Base-by-base conservation (phyloP, 2,329 filamentous ascomycete species). In the Sporothrix variecibatus region DNA sequence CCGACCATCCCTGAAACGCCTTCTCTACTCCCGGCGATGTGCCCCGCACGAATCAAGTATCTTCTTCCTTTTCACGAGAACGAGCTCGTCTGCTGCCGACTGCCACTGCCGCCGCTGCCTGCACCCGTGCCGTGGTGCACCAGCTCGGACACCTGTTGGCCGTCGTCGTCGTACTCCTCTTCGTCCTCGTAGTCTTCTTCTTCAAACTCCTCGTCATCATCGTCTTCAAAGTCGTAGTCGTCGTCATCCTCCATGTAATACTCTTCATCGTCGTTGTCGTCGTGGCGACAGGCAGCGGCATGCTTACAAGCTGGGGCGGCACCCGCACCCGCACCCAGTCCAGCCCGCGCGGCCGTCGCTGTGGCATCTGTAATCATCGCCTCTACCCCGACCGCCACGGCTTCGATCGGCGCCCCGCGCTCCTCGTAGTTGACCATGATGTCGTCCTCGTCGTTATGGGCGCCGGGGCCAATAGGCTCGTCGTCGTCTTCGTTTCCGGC, bases 391-490 rank as follows among this genome's bases (percentile, higher is more conserved):
- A 49, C 65, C 9, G 64, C 78, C 26, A 80, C 79, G 9, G 79
- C 78, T 15, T 78, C 75, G 26, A 78, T 79, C 1, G 79, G 78
- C 40, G 62, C 64, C 2, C 77, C 77, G 1, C 80, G 79, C 49
- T 80, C 78, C 6, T 80, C 77, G 7, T 79, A 78, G 31, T 77
- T 76, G 12, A 79, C 79, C 7, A 78, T 78, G 9, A 75, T 74
- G 34, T 79, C 79, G 51, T 79, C 78, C 17, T 76, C 79, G 2
- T 78, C 77, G 1, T 80, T 43, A 1, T 80, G 78, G 15, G 80
- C 78, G 1, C 79, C 77, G 28, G 56, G 38, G 0, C 56, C 26
- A 9, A 72, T 75, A 11, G 78, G 78, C n/a, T 77, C 75, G n/a
- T 77, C 72, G 23, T 78, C 77, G 12, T 75, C 76, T 3, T 78